A percentile compares a stretch with the other conserved stretches of the same genome.
Conservation (phyloP, 345 rosid genomes). For the Arabidopsis thaliana region TAIR10.1 NC_003074.8:7369501-7370000, state of each 20-base stretch:
- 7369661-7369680: background rate
- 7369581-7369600: background rate
- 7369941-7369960: background rate
- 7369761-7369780: background rate
- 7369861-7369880: background rate
- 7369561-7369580: background rate
- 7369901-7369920: background rate
- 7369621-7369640: slow-evolving; percentile 25
- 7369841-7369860: background rate
- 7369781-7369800: background rate
- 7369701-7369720: background rate
- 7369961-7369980: background rate
- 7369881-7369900: background rate
- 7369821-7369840: background rate
- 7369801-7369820: background rate
- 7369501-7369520: background rate
- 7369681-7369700: slow-evolving; percentile 60
- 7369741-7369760: background rate
- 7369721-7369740: too few relatives aligned
- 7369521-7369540: slow-evolving; percentile 6
- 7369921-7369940: background rate
- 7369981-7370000: background rate
- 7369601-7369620: slow-evolving; percentile 22
- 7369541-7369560: background rate
- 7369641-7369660: slow-evolving; percentile 21